Base-by-base conservation (phyloP, 169 alveolate genomes). In the Babesia ovata region DNA sequence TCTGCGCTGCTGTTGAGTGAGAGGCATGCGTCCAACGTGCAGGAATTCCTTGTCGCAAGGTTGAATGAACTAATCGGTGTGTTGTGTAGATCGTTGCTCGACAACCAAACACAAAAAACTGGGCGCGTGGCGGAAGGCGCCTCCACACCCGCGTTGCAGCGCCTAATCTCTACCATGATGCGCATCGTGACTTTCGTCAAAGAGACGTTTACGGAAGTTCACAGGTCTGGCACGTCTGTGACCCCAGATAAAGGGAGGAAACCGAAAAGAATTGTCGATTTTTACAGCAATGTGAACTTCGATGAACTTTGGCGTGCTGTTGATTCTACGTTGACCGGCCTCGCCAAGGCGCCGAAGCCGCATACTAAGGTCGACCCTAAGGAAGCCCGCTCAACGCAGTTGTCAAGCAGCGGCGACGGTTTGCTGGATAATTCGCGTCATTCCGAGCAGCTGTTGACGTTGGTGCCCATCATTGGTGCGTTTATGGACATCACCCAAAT, bases 401-500 rank as follows among this genome's bases (percentile, higher is more conserved):
- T 17, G 65, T 29, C 54, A 4, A 42, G 21, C 53, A 12, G 36
- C 33, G 49, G 56, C 33, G 82, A 62, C 36, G 26, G 19, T 39
- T 26, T 44, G 28, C 42, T 56, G 39, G 79, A 71, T 22, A 61
- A 79, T 42, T 57, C 75, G 21, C 50, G 8, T 22, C 6, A 13
- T 48, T 8, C 70, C 45, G 87, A 79, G 46, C 53, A 33, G 36
- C 44, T 79, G 46, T 21, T 26, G n/a, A 12, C 44, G 44, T 61
- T 79, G 59, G 69, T 79, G 44, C 87, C 87, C 10, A 56, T 79
- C 28, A 70, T 79, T 26, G 87, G 70, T 63, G 87, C 71, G 19
- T 70, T 63, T 46, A 39, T 79, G 72, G 44, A 36, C 44, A 70
- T 79, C 29, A 63, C 84, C 28, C 82, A 72, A 62, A 28, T 58